Conservation (phyloP, 108 stramenopile species). For the Discostella stelligeroides region DNA sequence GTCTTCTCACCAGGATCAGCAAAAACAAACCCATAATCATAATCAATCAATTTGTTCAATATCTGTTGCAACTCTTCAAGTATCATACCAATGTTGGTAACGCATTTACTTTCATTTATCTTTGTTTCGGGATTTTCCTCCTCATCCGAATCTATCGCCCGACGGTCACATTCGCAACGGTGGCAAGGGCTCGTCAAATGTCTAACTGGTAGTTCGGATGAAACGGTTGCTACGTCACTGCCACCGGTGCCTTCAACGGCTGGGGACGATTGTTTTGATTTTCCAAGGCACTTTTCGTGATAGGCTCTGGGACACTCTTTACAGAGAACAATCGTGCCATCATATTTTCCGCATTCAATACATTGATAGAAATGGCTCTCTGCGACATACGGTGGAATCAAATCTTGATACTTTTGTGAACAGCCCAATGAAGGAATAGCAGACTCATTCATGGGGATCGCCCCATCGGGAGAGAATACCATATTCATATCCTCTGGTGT, state of each 20-base stretch:
- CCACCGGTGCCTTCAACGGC: neutral
- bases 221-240: neutral
- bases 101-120: slow-evolving; percentile 4
- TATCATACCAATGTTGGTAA: neutral
- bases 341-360: slow-evolving; percentile 11
- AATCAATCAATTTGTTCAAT: slow-evolving; percentile 52
- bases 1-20: slow-evolving; percentile 49
- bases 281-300: slow-evolving; percentile 23
- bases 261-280: neutral
- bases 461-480: slow-evolving; percentile 54
- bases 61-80: slow-evolving; percentile 32
- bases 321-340: slow-evolving; percentile 4
- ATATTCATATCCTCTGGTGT: slow-evolving; percentile 54
- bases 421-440: slow-evolving; percentile 4
- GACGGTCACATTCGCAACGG: slow-evolving; percentile 22
- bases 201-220: neutral
- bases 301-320: slow-evolving; percentile 29
- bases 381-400: neutral
- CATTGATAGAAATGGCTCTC: slow-evolving; percentile 7
- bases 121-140: neutral
- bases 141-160: neutral
- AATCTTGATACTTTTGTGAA: slow-evolving; percentile 30
- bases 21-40: slow-evolving; percentile 79
- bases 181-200: slow-evolving; percentile 10
- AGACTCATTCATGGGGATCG: slow-evolving; percentile 14